A percentile compares a stretch with the other conserved stretches of the same genome.
Conservation (phyloP, 2,329 filamentous ascomycete species). For the Drechslerella coelobrocha region DNA sequence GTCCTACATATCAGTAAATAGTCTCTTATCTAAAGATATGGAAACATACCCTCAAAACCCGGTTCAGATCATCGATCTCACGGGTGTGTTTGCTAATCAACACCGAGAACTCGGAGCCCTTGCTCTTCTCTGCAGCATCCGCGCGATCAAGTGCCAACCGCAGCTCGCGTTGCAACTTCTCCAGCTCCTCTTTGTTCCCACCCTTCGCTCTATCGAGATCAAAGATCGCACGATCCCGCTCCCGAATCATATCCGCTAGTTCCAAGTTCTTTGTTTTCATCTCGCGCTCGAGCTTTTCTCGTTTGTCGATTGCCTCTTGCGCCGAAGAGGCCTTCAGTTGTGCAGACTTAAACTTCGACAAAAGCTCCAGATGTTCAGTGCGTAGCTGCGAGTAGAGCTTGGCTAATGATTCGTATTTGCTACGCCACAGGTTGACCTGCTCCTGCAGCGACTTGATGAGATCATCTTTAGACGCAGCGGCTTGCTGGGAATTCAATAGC, state of each 20-base stretch:
- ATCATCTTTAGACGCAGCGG: conserved; percentile 88
- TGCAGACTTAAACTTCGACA: conserved; percentile 94
- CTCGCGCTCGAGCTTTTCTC: conserved; percentile 94
- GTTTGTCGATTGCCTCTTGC: conserved; percentile 91
- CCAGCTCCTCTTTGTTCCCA: conserved; percentile 87
- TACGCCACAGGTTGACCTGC: conserved; percentile 96
- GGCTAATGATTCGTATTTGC: conserved; percentile 94
- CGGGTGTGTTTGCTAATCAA: conserved; percentile 96
- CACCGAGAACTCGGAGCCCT: conserved; percentile 91
- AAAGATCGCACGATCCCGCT: conserved; percentile 89
- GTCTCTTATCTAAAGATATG: background rate
- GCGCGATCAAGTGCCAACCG: conserved; percentile 89
- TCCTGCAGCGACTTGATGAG: conserved; percentile 92
- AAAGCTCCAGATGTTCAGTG: conserved; percentile 89
- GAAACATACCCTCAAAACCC: conserved; percentile 70
- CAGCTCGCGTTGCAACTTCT: conserved; percentile 92
- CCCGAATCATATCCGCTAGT: conserved; percentile 96
- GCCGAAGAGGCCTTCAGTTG: conserved; percentile 96
- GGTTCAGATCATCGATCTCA: conserved; percentile 95
- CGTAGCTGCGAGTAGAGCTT: conserved; percentile 97
- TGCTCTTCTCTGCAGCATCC: conserved; percentile 88
- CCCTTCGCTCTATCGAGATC: conserved; percentile 89
- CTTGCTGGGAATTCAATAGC: conserved; percentile 81
- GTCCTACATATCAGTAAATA: conserved; percentile 54
- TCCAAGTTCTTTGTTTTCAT: conserved; percentile 99